Base-by-base conservation (phyloP, 2,329 filamentous ascomycete genomes). In the Aspergillus tamarii region DNA sequence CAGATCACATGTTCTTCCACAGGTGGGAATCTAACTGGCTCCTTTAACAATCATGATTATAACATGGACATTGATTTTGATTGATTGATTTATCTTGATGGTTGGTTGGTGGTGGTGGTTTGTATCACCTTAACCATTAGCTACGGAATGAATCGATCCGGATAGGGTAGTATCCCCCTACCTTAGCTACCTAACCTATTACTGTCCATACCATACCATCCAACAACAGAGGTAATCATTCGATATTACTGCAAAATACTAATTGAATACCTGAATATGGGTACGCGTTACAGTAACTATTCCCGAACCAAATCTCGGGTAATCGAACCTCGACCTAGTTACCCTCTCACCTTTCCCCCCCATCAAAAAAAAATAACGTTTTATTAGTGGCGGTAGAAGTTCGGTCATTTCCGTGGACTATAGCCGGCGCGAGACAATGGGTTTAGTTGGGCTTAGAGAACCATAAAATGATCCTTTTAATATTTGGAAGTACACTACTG, bases 1-100 rank as follows among this genome's bases (percentile, higher is more conserved):
- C 67, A 64, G 67, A 68, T 69, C 65, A 67, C 67, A 69, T 70
- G 64, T 64, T 68, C 61, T 64, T 54, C 36, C 28, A 8, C 2
- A 48, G 50, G 34, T 61, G 65, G 63, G 60, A 65, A 64, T 65
- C 61, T 67, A 56, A 65, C 63, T 32, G 59, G 59, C 16, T 3
- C 16, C 2, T 41, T 1, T 26, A 26, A 19, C 8, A 41, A 41
- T 41, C 36, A 36, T 32, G 30, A 32, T 32, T 32, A 32, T 16
- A 19, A 41, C 2, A 19, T 19, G 3, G 16, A 19, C 11, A 32
- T 32, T 32, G 11, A 32, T 32, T 32, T 32, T 32, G 30, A 32
- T 32, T 26, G 26, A 26, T 26, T 26, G 26, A 14, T 34, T 11
- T 34, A 12, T 34, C 26, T 26, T 26, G 26, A 4, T 36, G 14